Conservation (phyloP, 352 stramenopile genomes). For the Blastocystis sp. region DNA sequence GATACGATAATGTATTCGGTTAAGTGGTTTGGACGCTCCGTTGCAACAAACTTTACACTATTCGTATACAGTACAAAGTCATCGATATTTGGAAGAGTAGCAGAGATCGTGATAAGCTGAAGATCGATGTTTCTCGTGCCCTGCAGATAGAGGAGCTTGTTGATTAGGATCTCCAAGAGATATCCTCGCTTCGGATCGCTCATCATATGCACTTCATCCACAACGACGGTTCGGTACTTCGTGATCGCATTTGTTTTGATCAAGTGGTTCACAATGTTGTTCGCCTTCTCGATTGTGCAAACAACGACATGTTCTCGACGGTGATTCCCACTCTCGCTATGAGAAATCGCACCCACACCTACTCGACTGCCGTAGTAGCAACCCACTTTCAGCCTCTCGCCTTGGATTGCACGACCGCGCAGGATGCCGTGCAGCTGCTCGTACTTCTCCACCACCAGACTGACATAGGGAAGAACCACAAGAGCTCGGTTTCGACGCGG, state of each 20-base stretch:
- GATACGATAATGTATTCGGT: conserved; percentile 61
- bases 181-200: conserved; percentile 63
- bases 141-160: conserved; percentile 61
- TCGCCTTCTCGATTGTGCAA: conserved; percentile 67
- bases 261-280: conserved; percentile 65
- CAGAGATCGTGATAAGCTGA: conserved; percentile 66
- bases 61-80: conserved; percentile 64
- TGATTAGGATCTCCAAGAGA: conserved; percentile 65
- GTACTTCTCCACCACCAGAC: conserved; percentile 66
- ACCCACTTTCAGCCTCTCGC: conserved; percentile 63
- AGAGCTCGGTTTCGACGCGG: conserved; percentile 55
- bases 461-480: conserved; percentile 66
- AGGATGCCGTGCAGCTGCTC: conserved; percentile 63
- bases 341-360: not conserved
- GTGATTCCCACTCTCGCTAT: conserved; percentile 5
- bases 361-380: conserved; percentile 63
- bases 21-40: conserved; percentile 64
- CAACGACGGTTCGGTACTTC: conserved; percentile 62
- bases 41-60: conserved; percentile 61
- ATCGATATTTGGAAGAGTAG: conserved; percentile 64
- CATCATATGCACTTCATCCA: conserved; percentile 67
- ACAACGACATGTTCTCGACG: conserved; percentile 63
- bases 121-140: not conserved
- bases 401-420: conserved; percentile 58
- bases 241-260: conserved; percentile 57